Base-by-base conservation (phyloP, 371 early-diverging fungal genomes). In the Actinomortierella wolfii region DNA sequence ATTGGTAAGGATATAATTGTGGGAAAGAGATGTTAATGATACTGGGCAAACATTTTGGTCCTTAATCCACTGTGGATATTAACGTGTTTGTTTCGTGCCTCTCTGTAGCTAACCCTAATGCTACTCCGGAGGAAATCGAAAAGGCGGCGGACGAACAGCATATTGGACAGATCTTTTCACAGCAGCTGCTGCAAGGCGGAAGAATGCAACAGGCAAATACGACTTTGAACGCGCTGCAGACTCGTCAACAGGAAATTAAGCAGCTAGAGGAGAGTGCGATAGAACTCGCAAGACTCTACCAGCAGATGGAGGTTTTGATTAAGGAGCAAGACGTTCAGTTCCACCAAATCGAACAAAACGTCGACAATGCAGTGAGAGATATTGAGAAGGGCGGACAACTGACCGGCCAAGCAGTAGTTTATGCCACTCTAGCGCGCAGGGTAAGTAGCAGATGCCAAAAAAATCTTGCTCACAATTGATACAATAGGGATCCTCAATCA, bases 261-360 rank as follows among this genome's bases (percentile, higher is more conserved):
- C 49, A 47, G 15, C 56, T 70, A 6, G 65, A 70, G 44, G 57
- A 70, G 53, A 70, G 61, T 18, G 23, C 64, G 7, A 49, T 70
- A 11, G 71, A 70, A n/a, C 26, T 70, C 7, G 48, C 64, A 0
- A 54, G 64, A 15, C 40, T 70, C 14, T 70, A 46, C 52, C 57
- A 52, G 20, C 71, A 70, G 40, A 42, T 70, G 43, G 71, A 70
- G 48, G 57, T 56, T n/a, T 39, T 70, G 58, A 61, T 70, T 13
- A 53, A 58, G 24, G 71, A 70, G 7, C 71, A 70, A 42, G 65
- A 70, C 26, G 28, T 64, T 4, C 40, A 48, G 18, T 70, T 70
- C 44, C 65, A 70, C 14, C 54, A 70, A 52, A 61, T 70, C 7
- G 71, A 70, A 18, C 58, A 23, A 9, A 51, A 46, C n/a, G 71